Evolutionary conservation across 768 basidiomycete genomes (phyloP), one percentile per base, ranked within the genome.

Genomic region (Leccinum broughii): DNA sequence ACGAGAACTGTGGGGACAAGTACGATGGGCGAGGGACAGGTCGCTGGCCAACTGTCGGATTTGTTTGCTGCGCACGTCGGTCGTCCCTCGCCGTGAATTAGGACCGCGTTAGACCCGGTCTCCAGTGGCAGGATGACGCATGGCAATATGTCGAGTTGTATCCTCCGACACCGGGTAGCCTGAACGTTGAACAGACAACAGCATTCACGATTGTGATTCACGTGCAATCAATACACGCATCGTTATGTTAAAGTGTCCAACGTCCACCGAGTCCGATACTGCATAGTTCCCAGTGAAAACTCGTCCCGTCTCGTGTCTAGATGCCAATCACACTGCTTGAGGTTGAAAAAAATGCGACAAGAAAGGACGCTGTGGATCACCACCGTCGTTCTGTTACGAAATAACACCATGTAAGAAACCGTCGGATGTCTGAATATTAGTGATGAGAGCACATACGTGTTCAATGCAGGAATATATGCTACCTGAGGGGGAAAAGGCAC

Each of bases 341-440:
- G 71, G 46, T 35, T 35, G 34, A 35, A 35, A 35, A 35, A 35
- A 35, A 35, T 35, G 34, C 34, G 34, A 35, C 34, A 66, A 34
- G 68, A 63, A 11, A 72, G 63, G 20, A 74, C 50, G n/a, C 71
- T 53, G n/a, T 72, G 71, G 35, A 72, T 28, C 0, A 62, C 72
- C 37, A 74, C 58, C 53, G 68, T 70, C 3, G 69, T 69, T 14
- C 70, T 71, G 37, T 63, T 35, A 13, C 10, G 8, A 32, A 51
- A 30, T 4, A 55, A 49, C 0, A 35, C 34, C 15, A 39, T 39
- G 17, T 24, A 48, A 70, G 61, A 59, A 39, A 58, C 20, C 2
- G 8, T 2, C 3, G 10, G 4, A 20, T 17, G 4, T 2, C 24
- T 15, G 14, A 30, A 22, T 26, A 15, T 34, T 2, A 26, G 26